Evolutionary conservation across 2,329 filamentous ascomycete genomes (phyloP), one percentile per base, ranked within the genome.

Genomic region (Alternaria hordeiaustralica): DNA sequence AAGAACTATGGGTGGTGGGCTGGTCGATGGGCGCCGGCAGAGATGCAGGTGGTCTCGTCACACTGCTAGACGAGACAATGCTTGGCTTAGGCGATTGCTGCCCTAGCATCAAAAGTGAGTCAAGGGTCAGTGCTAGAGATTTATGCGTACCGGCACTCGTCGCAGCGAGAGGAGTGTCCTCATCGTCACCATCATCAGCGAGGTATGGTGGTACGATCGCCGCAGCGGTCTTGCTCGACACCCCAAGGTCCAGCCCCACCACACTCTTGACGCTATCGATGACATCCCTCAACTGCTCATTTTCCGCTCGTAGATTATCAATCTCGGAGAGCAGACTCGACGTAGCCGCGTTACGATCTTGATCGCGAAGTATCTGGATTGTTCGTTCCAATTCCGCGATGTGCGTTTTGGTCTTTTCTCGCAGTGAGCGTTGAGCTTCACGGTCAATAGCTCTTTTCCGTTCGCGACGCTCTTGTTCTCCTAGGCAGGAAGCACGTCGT

Each of bases 391-490:
- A 71, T 51, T 79, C 76, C 9, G 77, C 76, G 53, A 79, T 79
- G 21, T 79, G 76, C 9, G 75, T 75, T 46, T 79, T 79, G 2
- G 77, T 79, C 68, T 79, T 79, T 54, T 79, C 77, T 56, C 77
- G 59, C 20, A 79, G 62, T 4, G 76, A 78, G 28, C 77, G 64
- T 51, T 79, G 76, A 30, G 77, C 77, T 64, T 79, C 76, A 20
- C 77, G 72, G 59, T 79, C 77, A 58, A 79, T 78, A 3, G 77
- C 75, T 61, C 77, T 66, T 56, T 79, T 79, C 21, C 77, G 63
- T 44, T 79, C 76, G 18, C 74, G 67, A 20, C 76, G 64, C 47
- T 79, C 77, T 26, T 79, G 75, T 53, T 79, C 76, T 5, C 77
- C 76, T 8, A 79, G 61, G 55, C 77, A 78, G 6, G 76, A 77